Evolutionary conservation across 768 basidiomycete genomes (phyloP).

Genomic region (Mycena latifolia): DNA sequence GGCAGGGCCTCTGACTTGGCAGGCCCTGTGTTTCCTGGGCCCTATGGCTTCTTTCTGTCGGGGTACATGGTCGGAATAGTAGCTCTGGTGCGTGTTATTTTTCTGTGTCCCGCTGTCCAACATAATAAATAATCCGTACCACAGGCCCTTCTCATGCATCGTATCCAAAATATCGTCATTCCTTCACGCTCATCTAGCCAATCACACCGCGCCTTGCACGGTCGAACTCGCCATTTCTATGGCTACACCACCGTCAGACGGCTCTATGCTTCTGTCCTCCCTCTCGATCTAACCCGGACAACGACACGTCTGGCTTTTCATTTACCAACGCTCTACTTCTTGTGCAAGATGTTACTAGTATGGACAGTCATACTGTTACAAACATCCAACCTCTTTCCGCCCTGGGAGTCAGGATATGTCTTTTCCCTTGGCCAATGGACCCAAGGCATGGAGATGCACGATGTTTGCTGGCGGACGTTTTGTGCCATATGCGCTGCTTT

Average conservation of each 20-base stretch:
- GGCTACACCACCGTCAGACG: constrained; percentile 40
- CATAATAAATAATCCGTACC: neutral
- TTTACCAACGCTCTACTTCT: constrained; percentile 71
- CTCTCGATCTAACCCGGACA: constrained; percentile 72
- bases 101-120: neutral
- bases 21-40: constrained; percentile 60
- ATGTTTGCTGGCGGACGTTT: constrained; percentile 83
- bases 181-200: constrained; percentile 61
- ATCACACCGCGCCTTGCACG: constrained; percentile 33
- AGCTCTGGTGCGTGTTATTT: constrained; percentile 63
- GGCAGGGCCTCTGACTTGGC: constrained; percentile 26
- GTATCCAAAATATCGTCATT: constrained; percentile 83
- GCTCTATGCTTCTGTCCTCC: constrained; percentile 61
- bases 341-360: constrained; percentile 66
- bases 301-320: constrained; percentile 70
- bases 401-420: constrained; percentile 42
- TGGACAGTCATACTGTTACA: constrained; percentile 75
- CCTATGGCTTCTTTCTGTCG: constrained; percentile 81
- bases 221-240: constrained; percentile 40
- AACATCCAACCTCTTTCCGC: constrained; percentile 57
- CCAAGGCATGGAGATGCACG: constrained; percentile 63
- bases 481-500: constrained; percentile 74
- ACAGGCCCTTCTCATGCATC: constrained; percentile 77
- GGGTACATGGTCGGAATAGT: constrained; percentile 78
- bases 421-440: constrained; percentile 40